Base-by-base conservation (phyloP, 139 green algal species). In the Haematococcus sp. region DNA sequence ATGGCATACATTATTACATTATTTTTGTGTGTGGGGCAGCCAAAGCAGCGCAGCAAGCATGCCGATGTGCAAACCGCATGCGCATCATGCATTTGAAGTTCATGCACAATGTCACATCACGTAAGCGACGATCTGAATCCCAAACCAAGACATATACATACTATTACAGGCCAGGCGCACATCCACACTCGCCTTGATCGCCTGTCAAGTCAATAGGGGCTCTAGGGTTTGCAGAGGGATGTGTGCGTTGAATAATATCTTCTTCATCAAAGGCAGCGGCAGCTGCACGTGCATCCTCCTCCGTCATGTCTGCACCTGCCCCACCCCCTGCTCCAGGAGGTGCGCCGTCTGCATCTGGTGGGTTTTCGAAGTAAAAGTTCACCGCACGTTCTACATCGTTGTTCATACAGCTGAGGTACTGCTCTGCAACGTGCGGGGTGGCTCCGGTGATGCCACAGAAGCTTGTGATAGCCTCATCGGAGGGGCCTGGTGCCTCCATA, bases 321-420 rank as follows among this genome's bases (percentile, higher is more conserved):
- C 60, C 55, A 60, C 73, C 58, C 27, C 66, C 73, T 56, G 31
- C 59, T 44, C 33, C 16, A 32, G 63, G 32, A 1, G 20, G 46
- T 0, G 40, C 33, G 28, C 49, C 64, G 56, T 4, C 46, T 17
- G 30, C 32, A 27, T 70, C 65, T 7, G 72, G 71, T 15, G 78
- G 76, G 25, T 79, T 72, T 7, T 84, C 70, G 15, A 79, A 71
- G 40, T 67, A 80, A 44, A 78, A 81, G 17, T 85, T 75, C 0
- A 70, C 51, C 11, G 55, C 71, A 3, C 28, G 25, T 19, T 28
- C 11, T 43, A 61, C 27, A 44, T 59, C 20, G 7, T 51, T 63
- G 46, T 86, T 76, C 17, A 88, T 40, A 49, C 84, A 74, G 54
- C 79, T 80, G 0, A 91, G 60, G 13, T 85, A 78, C 60, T 91